Conservation (phyloP, 2,329 filamentous ascomycete species). For the Scedosporium apiospermum region DNA sequence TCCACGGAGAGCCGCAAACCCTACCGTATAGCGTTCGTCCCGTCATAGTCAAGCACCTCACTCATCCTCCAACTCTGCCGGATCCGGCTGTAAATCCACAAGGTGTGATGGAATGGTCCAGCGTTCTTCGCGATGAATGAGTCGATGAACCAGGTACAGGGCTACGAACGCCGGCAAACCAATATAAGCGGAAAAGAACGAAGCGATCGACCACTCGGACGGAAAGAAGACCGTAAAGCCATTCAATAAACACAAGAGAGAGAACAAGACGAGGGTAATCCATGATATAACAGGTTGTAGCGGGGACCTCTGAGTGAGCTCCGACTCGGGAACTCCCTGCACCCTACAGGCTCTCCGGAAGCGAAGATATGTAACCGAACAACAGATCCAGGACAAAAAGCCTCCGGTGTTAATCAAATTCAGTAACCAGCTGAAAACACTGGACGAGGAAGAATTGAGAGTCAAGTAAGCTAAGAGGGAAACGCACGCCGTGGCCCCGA, state of each 20-base stretch:
- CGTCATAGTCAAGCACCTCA: constrained; percentile 25
- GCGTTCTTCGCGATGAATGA: constrained; percentile 3
- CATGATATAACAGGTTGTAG: neutral
- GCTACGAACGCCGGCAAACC: constrained; percentile 10
- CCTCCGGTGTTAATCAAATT: constrained; percentile 20
- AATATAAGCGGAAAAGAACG: constrained; percentile 12
- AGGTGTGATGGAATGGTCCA: neutral
- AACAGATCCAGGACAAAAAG: constrained; percentile 11
- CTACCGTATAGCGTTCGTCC: no score
- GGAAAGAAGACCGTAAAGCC: constrained; percentile 35
- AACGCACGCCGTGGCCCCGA: constrained; percentile 43
- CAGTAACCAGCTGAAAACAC: constrained; percentile 50
- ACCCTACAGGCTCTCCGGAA: constrained; percentile 6
- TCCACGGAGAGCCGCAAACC: no score
- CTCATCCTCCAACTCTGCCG: constrained; percentile 19
- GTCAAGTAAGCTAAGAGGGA: constrained; percentile 54
- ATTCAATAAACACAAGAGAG: constrained; percentile 43
- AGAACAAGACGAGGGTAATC: constrained; percentile 2
- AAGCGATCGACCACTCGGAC: constrained; percentile 9
- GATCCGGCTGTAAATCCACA: neutral
- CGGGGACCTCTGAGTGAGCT: neutral
- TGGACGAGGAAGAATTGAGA: constrained; percentile 41
- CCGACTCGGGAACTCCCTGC: constrained; percentile 1
- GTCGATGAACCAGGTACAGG: constrained; percentile 23
- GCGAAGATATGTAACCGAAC: constrained; percentile 1